Percentiles rank a stretch among this genome's conserved stretches.
Conservation (phyloP, 2,329 filamentous ascomycete genomes). For the Colletotrichum theobromicola region DNA sequence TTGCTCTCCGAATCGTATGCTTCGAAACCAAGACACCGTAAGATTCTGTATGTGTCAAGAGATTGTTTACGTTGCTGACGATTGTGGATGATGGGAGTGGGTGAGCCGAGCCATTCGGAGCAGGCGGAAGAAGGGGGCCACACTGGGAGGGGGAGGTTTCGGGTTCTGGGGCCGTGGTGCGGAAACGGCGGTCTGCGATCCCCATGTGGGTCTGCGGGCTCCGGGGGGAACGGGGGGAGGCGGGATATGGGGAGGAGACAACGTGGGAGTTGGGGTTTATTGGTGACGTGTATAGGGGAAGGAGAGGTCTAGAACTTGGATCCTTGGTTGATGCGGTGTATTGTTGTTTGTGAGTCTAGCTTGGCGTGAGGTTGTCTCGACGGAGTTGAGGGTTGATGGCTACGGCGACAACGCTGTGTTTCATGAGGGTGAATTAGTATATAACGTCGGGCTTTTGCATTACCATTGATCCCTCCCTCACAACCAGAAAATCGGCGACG, state of each 20-base stretch:
- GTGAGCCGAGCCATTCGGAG: background rate
- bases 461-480: no score
- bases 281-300: background rate
- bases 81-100: background rate
- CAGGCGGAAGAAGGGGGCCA: background rate
- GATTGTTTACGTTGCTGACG: background rate
- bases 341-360: background rate
- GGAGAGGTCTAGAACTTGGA: background rate
- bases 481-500: no score
- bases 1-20: background rate
- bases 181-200: constrained; percentile 12
- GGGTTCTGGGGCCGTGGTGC: background rate
- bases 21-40: background rate
- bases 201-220: background rate
- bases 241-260: background rate
- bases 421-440: no score
- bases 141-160: background rate
- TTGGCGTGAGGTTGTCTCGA: background rate
- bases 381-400: no score
- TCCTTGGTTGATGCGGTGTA: background rate
- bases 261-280: background rate
- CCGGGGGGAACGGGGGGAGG: background rate
- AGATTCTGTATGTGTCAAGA: background rate
- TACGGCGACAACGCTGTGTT: no score
- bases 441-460: no score